Evolutionary conservation across 306 rosid species (phyloP).

Genomic region (Mucuna pruriens): DNA sequence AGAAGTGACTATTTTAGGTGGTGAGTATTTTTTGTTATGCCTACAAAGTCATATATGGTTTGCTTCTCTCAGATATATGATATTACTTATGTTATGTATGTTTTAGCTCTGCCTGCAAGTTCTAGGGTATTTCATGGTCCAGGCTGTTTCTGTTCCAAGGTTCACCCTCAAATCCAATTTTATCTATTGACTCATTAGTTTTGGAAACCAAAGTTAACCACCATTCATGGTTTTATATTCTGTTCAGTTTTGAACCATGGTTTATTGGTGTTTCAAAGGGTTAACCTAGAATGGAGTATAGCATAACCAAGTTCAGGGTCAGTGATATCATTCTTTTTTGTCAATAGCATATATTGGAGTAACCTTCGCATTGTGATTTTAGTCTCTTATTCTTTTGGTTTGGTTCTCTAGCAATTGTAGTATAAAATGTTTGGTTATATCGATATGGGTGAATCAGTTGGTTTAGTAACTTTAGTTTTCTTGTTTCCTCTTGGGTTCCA

Average conservation of each 20-base stretch:
- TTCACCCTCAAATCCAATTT: neutral
- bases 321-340: neutral
- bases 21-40: slow-evolving; percentile 51
- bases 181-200: neutral
- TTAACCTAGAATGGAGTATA: neutral
- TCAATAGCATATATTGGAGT: neutral
- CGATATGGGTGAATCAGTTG: neutral
- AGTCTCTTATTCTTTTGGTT: neutral
- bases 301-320: neutral
- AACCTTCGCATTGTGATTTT: neutral
- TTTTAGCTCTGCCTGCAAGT: neutral
- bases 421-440: neutral
- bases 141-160: neutral
- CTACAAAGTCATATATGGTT: neutral
- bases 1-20: slow-evolving; percentile 91
- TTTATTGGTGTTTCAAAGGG: neutral
- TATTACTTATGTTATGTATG: neutral
- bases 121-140: neutral
- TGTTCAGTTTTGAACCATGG: neutral
- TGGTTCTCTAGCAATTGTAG: slow-evolving; percentile 10
- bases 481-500: neutral
- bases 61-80: neutral
- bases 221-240: neutral
- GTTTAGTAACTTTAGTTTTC: neutral
- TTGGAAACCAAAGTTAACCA: neutral